Base-by-base conservation (phyloP, 306 rosid genomes). In the Leucaena leucocephala region DNA sequence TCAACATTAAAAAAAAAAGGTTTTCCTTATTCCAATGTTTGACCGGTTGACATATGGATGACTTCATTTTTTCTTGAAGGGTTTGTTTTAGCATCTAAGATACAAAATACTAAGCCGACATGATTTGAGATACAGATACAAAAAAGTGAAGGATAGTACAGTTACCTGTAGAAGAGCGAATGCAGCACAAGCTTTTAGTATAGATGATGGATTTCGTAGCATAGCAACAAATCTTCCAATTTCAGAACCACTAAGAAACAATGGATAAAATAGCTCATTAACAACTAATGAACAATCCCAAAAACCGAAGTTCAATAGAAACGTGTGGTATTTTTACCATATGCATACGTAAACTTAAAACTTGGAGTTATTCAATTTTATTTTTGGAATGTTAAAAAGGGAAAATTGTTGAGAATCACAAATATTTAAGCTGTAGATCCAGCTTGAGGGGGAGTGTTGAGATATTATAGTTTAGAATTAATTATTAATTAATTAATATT, bases 151-250 rank as follows among this genome's bases (percentile, higher is more conserved):
- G 73, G 19, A 64, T 57, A 74, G 65, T 40, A 7, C 1, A 64
- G 71, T 73, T 86, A 93, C 99, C 99, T 96, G 99, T 43, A 96
- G 96, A 86, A 96, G 99, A 72, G 99, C 99, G 84, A 96, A 96
- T 80, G 99, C 98, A 35, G 99, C 98, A 83, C 99, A 96, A 64
- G 98, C 91, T 82, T 96, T 96, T 79, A 96, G 94, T 58, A 89
- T 90, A 22, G 98, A 83, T 21, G 98, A 93, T n/a, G 96, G 84
- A 80, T 93, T 96, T 72, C 99, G 84, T 16, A 96, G 93, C 99
- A 96, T 96, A 70, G 89, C n/a, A 44, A 96, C 94, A 78, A 96
- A 93, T 88, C 99, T 90, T 84, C 99, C 99, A 76, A 96, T 93
- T 89, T 96, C 99, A 78, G 99, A 94, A 68, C 96, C 96, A 68